Base-by-base conservation (phyloP, 2,329 filamentous ascomycete genomes). In the Colletotrichum plurivorum region DNA sequence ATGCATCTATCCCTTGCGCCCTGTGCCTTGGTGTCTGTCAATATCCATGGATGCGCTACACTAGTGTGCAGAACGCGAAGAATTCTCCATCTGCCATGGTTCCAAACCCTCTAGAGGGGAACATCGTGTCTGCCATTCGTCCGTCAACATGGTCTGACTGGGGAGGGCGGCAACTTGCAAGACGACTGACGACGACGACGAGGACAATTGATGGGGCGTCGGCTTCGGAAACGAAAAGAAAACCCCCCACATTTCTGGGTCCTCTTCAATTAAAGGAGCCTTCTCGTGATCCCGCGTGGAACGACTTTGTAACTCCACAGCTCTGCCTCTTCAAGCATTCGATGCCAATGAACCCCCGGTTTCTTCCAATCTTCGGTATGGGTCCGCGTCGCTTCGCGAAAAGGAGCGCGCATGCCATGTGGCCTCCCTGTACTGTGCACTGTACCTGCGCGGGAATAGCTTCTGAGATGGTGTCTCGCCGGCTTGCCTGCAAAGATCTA, bases 241-340 rank as follows among this genome's bases (percentile, higher is more conserved):
- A 36, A 66, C 18, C 22, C 49, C 39, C 66, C 66, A 66, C 62
- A 69, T 39, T 55, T 60, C 5, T 39, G 66, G 66, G 55, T 39
- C 55, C 55, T 55, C 59, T 54, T 60, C 66, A 66, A 63, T 66
- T 52, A 52, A 56, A 66, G 52, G 49, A 58, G 25, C 22, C 36
- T 20, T 69, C 62, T 69, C 62, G 66, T 69, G 62, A 69, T 69
- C 55, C 66, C 62, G 62, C 55, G 62, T 66, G 66, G 51, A 66
- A 61, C 62, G 62, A 61, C 52, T 69, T 61, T 69, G 55, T 27
- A 39, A 69, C 66, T 56, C 62, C 66, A 69, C 62, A 66, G 56
- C 46, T 66, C 60, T 69, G 62, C 55, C 55, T 69, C 66, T 69
- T 56, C 55, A 66, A 45, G 66, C 62, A 66, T 66, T 22, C 22